Evolutionary conservation across 495 filamentous ascomycete genomes (phyloP).

Genomic region (Lasiosphaeria ovina): DNA sequence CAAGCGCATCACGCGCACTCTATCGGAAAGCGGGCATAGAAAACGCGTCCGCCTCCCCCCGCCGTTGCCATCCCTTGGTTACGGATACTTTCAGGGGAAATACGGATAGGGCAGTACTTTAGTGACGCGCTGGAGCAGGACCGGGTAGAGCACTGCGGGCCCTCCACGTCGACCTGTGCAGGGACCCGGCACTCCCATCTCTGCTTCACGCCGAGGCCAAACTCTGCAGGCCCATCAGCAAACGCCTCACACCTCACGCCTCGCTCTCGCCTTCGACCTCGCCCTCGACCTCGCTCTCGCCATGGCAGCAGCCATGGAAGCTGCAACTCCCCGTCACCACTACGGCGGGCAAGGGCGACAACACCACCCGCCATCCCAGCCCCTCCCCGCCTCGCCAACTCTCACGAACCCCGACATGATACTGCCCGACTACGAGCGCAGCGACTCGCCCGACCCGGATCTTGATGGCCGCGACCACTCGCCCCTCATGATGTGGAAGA

Average conservation of each 20-base stretch:
- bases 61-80: too few species aligned
- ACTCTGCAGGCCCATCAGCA: constrained; percentile 1
- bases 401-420: constrained; percentile 96
- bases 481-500: constrained; percentile 47
- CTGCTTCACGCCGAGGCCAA: background rate
- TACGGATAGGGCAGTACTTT: background rate
- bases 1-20: background rate
- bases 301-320: constrained; percentile 37
- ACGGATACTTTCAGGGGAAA: background rate
- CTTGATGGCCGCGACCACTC: constrained; percentile 34
- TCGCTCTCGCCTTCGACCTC: background rate
- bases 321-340: constrained; percentile 30
- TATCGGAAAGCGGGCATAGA: background rate
- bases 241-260: background rate
- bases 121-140: background rate
- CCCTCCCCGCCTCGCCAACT: constrained; percentile 67
- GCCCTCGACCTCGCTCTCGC: constrained; percentile 2
- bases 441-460: constrained; percentile 44
- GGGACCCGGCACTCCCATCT: background rate
- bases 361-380: constrained; percentile 26
- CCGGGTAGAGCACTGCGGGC: constrained; percentile 3
- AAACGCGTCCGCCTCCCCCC: background rate
- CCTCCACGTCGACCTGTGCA: background rate
- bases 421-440: constrained; percentile 63
- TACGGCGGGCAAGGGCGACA: constrained; percentile 33